Percentiles rank a stretch among this genome's conserved stretches.
phyloP scores from a whole-genome alignment of 768 basidiomycete genomes.

The Podaxis pistillaris region DNA sequence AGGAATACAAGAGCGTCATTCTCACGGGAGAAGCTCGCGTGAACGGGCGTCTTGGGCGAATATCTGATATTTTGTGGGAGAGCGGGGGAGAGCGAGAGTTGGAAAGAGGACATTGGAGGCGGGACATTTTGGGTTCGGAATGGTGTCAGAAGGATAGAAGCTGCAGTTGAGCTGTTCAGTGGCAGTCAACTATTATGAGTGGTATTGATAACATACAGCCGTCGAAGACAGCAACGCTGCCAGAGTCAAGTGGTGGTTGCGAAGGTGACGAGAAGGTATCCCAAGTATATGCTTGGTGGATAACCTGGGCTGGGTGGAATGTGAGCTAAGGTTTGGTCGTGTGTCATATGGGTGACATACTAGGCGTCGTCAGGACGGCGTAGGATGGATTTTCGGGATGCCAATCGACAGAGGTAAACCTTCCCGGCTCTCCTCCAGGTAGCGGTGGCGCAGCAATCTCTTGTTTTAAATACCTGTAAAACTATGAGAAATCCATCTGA shows the following conservation, averaged over 20 bases:
- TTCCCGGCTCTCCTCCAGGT: conserved; percentile 30
- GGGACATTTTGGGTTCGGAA: conserved; percentile 94
- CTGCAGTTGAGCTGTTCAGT: conserved; percentile 36
- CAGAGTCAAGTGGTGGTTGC: conserved; percentile 70
- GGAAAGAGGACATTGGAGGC: conserved; percentile 91
- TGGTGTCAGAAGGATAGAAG: conserved; percentile 78
- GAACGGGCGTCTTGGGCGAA: conserved; percentile 50
- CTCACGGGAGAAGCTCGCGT: conserved; percentile 59
- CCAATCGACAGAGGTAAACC: conserved; percentile 80
- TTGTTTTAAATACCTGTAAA: conserved; percentile 86
- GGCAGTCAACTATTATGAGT: background rate
- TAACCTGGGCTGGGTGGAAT: conserved; percentile 41
- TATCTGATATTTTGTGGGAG: conserved; percentile 18
- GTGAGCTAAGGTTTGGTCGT: background rate
- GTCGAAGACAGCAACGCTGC: conserved; percentile 86
- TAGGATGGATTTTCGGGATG: conserved; percentile 77
- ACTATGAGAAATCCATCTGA: background rate
- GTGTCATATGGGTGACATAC: conserved; percentile 38
- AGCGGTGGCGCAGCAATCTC: conserved; percentile 57
- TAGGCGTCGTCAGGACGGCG: conserved; percentile 62
- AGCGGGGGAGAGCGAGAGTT: conserved; percentile 30
- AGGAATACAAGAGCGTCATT: conserved; percentile 63
- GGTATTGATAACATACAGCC: conserved; percentile 55
- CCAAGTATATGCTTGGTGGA: conserved; percentile 71
- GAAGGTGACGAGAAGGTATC: conserved; percentile 68